Conservation (phyloP, 2,329 filamentous ascomycete genomes). For the Aspergillus proliferans region DNA sequence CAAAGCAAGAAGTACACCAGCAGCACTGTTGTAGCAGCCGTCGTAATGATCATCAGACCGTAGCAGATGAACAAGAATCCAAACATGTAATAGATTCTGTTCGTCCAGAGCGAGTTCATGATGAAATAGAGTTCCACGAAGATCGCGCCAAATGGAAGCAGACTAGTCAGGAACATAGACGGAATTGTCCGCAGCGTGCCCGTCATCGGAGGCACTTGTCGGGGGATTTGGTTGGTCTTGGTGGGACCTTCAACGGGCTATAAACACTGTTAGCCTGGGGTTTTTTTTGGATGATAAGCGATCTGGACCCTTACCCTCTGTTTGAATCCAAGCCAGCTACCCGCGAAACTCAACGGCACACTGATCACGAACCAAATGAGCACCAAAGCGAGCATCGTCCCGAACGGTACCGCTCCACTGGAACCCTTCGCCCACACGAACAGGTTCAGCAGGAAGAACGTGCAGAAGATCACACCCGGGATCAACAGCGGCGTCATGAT, state of each 20-base stretch:
- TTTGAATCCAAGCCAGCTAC: slow-evolving; percentile 91
- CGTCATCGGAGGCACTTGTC: slow-evolving; percentile 80
- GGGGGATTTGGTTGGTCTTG: slow-evolving; percentile 94
- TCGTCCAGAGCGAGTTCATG: slow-evolving; percentile 98
- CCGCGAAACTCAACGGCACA: slow-evolving; percentile 79
- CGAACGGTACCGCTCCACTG: slow-evolving; percentile 90
- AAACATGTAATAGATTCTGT: slow-evolving; percentile 99
- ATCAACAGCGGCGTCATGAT: slow-evolving; percentile 77
- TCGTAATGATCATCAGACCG: slow-evolving; percentile 92
- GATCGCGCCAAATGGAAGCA: slow-evolving; percentile 91
- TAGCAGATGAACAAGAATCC: slow-evolving; percentile 98
- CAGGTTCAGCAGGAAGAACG: slow-evolving; percentile 90
- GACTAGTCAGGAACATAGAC: slow-evolving; percentile 84
- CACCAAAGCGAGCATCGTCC: slow-evolving; percentile 90
- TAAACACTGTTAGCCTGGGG: slow-evolving; percentile 6
- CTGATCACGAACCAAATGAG: slow-evolving; percentile 97
- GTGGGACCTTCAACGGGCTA: slow-evolving; percentile 69
- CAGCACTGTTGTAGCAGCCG: slow-evolving; percentile 82
- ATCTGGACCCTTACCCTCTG: slow-evolving; percentile 42
- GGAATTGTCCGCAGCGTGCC: slow-evolving; percentile 82
- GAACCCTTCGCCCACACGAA: slow-evolving; percentile 93
- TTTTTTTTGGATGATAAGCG: too few relatives aligned
- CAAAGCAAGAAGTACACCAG: slow-evolving; percentile 96
- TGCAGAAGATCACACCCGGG: slow-evolving; percentile 75
- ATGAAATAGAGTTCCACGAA: slow-evolving; percentile 99